Base-by-base conservation (phyloP, 1,139 yeast species). In the Lodderomyces theae region DNA sequence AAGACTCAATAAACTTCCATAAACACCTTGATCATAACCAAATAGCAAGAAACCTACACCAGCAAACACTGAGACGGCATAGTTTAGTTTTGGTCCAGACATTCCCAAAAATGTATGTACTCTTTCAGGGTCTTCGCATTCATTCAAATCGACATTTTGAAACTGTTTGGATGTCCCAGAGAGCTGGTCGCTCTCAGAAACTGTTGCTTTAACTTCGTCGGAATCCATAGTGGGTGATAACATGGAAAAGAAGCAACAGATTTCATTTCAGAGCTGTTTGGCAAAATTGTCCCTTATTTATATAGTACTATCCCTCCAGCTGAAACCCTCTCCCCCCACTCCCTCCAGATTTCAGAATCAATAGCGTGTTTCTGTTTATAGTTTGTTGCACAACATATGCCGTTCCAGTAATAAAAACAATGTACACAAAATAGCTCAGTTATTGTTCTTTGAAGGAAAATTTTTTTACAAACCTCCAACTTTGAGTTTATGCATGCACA, bases 11-110 rank as follows among this genome's bases (percentile, higher is more conserved):
- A 74, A 59, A 18, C 69, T 59, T 30, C 77, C 76, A 69, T 73
- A 68, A 23, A 74, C 75, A 30, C 79, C 76, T 51, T 75, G 77
- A 45, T 72, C 76, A 49, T 72, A 72, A 10, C 80, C 80, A 39
- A 65, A 66, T 22, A 65, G 52, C 18, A 61, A 46, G 41, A 64
- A 63, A 2, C 69, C 69, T 24, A 63, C 54, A 21, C 64, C 63
- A 28, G 66, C 64, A 42, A 61, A 53, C 21, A 51, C 40, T 1
- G 69, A 54, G 16, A 65, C 60, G 2, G 61, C 57, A 10, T 48
- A 40, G 39, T 61, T 57, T 34, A 65, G 51, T 33, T 47, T 56
- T 25, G 42, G 39, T 13, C 71, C 71, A 4, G 45, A 49, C 37
- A 63, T 30, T 0, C 67, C 67, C 33, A 63, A 37, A 41, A 43